phyloP scores from a whole-genome alignment of 106 monocot species.

The Cymbidium sinense region DNA sequence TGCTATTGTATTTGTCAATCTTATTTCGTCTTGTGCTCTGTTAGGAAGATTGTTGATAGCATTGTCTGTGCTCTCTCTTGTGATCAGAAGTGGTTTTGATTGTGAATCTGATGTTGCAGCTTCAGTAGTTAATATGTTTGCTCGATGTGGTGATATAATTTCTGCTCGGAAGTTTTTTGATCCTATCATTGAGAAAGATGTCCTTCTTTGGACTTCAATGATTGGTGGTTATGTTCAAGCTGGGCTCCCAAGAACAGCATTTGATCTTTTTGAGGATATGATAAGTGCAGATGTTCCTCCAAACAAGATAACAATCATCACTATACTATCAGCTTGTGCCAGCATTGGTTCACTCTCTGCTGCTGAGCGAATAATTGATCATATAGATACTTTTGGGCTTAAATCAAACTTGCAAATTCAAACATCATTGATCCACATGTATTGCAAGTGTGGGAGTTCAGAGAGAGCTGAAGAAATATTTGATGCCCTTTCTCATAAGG shows the following conservation, averaged over 20 bases:
- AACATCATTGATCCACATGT: conserved; percentile 30
- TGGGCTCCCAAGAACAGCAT: conserved; percentile 17
- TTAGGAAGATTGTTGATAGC: conserved; percentile 1
- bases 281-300: conserved; percentile 12
- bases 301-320: conserved; percentile 26
- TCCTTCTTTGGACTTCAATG: conserved; percentile 49
- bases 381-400: conserved; percentile 8
- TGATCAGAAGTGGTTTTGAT: conserved; percentile 22
- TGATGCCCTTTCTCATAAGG: background rate
- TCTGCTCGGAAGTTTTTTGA: conserved; percentile 34
- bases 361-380: conserved; percentile 19
- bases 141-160: conserved; percentile 25
- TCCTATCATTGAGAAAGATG: conserved; percentile 20
- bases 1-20: conserved; percentile 17
- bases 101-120: conserved; percentile 1
- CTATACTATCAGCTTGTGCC: conserved; percentile 33
- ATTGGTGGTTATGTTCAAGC: conserved; percentile 31
- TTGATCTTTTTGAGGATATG: conserved; percentile 28
- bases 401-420: conserved; percentile 18
- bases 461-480: conserved; percentile 25
- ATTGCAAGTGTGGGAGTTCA: conserved; percentile 26
- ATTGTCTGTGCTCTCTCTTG: conserved; percentile 21
- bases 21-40: conserved; percentile 17
- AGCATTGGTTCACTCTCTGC: conserved; percentile 14
- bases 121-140: conserved; percentile 29